Conservation (phyloP, 75 land plant species). For the Azolla pinnata region DNA sequence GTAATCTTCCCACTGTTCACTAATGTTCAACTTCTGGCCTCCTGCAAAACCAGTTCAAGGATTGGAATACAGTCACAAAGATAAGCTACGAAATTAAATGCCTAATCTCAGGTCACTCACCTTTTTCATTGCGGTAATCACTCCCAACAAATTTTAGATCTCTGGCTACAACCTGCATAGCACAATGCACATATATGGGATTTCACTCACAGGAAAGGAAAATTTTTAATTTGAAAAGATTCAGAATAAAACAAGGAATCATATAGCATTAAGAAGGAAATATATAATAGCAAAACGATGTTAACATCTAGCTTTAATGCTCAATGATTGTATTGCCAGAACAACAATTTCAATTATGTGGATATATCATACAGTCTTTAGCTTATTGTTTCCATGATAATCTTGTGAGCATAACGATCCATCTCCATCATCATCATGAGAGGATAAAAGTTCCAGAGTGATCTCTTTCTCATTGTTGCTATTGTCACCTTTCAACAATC, state of each 20-base stretch:
- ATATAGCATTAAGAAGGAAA: background rate
- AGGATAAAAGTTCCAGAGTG: too few species aligned
- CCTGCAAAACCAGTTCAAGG: background rate
- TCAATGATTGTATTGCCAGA: background rate
- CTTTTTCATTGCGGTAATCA: background rate
- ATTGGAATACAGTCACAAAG: background rate
- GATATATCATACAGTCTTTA: too few species aligned
- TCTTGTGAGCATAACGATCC: too few species aligned
- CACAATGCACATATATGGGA: background rate
- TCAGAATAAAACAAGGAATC: background rate
- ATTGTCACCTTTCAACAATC: too few species aligned
- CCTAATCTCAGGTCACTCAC: background rate
- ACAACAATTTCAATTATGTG: background rate
- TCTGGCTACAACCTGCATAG: slow-evolving; percentile 1
- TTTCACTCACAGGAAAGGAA: background rate
- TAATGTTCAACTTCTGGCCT: background rate
- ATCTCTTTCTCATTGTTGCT: too few species aligned
- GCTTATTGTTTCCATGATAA: too few species aligned
- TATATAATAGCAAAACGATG: background rate
- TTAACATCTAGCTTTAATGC: background rate
- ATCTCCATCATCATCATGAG: too few species aligned
- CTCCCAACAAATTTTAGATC: background rate
- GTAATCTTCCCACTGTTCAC: slow-evolving; percentile 15
- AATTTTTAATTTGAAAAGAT: background rate
- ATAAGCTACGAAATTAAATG: background rate